Evolutionary conservation across 202 grass and related monocot species (phyloP).

Genomic region (Hordeum pubiflorum): DNA sequence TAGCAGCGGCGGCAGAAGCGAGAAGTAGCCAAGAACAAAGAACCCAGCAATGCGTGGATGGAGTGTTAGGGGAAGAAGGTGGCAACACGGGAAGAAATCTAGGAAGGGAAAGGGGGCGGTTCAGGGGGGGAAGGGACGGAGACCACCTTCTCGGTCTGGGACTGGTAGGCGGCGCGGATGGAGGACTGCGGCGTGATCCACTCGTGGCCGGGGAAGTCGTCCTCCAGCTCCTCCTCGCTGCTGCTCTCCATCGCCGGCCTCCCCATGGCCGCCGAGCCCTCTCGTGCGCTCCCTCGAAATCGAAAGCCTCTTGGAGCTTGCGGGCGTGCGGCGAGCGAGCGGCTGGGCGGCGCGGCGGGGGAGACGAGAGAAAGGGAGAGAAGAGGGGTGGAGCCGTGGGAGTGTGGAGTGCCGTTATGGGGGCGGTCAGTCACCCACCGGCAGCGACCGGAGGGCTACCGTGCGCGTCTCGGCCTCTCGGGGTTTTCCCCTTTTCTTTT

Average conservation of each 20-base stretch:
- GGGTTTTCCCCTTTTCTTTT: too few species aligned
- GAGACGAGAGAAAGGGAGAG: not conserved
- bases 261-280: not conserved
- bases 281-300: not conserved
- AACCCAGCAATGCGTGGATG: not conserved
- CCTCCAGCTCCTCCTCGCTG: slow-evolving; percentile 82
- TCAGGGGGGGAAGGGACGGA: not conserved
- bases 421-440: slow-evolving; percentile 41
- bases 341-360: not conserved
- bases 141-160: slow-evolving; percentile 75
- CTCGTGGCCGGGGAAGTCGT: slow-evolving; percentile 73
- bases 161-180: slow-evolving; percentile 84
- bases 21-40: not conserved
- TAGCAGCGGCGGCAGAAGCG: not conserved
- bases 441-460: slow-evolving; percentile 30
- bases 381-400: not conserved
- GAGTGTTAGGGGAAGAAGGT: not conserved
- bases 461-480: too few species aligned
- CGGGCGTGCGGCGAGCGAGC: not conserved
- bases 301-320: not conserved
- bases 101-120: not conserved
- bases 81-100: not conserved
- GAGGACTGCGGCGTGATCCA: slow-evolving; percentile 98
- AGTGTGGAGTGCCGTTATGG: slow-evolving; percentile 31
- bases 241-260: slow-evolving; percentile 77